Conservation (phyloP, 192 early-diverging fungal genomes). For the Mortierella alpina region DNA sequence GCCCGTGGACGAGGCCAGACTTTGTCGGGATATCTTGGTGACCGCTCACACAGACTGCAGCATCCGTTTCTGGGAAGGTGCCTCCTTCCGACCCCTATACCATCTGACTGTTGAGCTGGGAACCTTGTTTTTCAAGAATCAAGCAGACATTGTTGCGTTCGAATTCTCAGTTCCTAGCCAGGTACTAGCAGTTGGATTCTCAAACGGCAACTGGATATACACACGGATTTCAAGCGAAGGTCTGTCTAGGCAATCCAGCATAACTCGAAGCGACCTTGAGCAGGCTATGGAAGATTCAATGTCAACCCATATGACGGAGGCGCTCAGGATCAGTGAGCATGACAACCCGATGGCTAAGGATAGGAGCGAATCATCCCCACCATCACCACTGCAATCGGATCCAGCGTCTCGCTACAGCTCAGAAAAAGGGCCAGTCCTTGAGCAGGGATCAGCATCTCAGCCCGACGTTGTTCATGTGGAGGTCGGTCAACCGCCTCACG, state of each 20-base stretch:
- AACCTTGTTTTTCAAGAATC: conserved; percentile 27
- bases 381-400: neutral
- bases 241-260: conserved; percentile 17
- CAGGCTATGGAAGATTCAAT: neutral
- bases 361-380: neutral
- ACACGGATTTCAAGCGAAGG: neutral
- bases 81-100: conserved; percentile 56
- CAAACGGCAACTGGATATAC: conserved; percentile 46
- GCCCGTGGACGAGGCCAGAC: conserved; percentile 38
- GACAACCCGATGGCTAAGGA: neutral
- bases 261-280: neutral
- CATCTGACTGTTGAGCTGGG: conserved; percentile 49
- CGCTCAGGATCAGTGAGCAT: neutral
- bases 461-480: neutral
- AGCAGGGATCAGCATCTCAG: neutral
- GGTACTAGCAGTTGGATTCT: conserved; percentile 48
- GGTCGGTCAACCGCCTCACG: neutral
- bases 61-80: conserved; percentile 61
- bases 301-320: neutral
- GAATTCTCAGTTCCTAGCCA: conserved; percentile 45
- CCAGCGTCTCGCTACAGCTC: too few relatives aligned
- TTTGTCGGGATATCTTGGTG: conserved; percentile 57
- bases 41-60: conserved; percentile 54
- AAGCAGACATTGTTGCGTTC: conserved; percentile 33
- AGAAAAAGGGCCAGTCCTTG: too few relatives aligned